Evolutionary conservation across 116 monocot species (phyloP), one percentile per base, ranked within the genome.

Genomic region (Trichopus zeylanicus): DNA sequence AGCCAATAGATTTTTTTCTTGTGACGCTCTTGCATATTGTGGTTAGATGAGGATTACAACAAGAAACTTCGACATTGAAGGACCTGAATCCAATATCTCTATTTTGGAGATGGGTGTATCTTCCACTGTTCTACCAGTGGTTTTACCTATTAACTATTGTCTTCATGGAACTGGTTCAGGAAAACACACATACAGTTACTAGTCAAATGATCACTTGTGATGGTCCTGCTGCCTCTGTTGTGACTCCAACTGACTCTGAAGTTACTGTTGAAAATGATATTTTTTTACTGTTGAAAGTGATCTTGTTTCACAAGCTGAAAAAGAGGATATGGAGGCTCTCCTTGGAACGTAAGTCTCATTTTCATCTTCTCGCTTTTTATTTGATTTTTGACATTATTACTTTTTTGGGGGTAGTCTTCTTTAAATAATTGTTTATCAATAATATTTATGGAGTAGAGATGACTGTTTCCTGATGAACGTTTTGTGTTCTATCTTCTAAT

Each of bases 261-360:
- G 87, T 91, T 56, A 98, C 85, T 28, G 98, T 98, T 70, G 91
- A 91, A 73, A 82, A 70, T 60, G 97, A 97, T 34, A 90, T 97
- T 18, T n/a, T n/a, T n/a, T n/a, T n/a, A n/a, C n/a, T 28, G 98
- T 98, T 70, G 91, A 91, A 73, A 82, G 71, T 60, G 98, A 98
- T 37, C 98, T 98, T 19, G 85, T 91, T 47, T 91, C 91, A 31
- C 98, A 98, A 80, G 98, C 80, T 52, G 91, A 91, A 75, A 91
- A 98, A 70, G 98, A 98, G 71, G 98, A 98, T 61, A 88, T 98
- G 91, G 98, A 98, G 59, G 81, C 98, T 33, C 98, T 98, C 77
- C 88, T 98, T 72, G 91, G 88, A 39, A 91, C 87, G 98, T 98
- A 82, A 55, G 83, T 69, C 42, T 47, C 66, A 16, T 33, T 33